A percentile compares a stretch with the other conserved stretches of the same genome.
phyloP scores from a whole-genome alignment of 164 flowering plant species.

The Liquidambar formosana region DNA sequence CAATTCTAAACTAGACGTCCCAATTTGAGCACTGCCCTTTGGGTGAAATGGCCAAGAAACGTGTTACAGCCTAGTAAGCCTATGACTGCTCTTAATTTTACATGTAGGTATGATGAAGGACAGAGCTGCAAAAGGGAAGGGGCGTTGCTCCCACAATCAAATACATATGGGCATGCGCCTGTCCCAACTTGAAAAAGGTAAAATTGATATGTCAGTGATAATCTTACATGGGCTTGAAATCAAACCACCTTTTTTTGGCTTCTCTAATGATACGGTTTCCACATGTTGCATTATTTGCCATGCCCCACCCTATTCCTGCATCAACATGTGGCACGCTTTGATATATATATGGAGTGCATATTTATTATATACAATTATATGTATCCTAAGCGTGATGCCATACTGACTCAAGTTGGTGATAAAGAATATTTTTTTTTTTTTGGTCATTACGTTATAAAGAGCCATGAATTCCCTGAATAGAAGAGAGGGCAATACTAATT shows the following conservation, averaged over 20 bases:
- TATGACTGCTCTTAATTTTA: background rate
- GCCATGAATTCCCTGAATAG: too few relatives aligned
- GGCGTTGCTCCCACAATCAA: conserved; percentile 11
- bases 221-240: background rate
- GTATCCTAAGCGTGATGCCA: too few relatives aligned
- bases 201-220: background rate
- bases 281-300: background rate
- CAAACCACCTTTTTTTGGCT: background rate
- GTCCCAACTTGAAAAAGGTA: conserved; percentile 10
- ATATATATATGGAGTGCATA: too few relatives aligned
- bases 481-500: too few relatives aligned
- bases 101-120: conserved; percentile 11
- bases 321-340: too few relatives aligned
- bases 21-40: background rate
- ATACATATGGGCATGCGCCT: conserved; percentile 16
- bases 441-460: too few relatives aligned
- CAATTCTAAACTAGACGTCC: background rate
- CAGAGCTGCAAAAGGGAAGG: conserved; percentile 6
- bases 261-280: background rate
- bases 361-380: too few relatives aligned
- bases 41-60: too few relatives aligned
- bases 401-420: too few relatives aligned
- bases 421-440: too few relatives aligned
- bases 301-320: too few relatives aligned
- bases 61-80: background rate